These are phyloP conservation scores for Fusarium piperis DNA, from an alignment of 2,329 filamentous ascomycete species.

Conservation along the genomic window DNA sequence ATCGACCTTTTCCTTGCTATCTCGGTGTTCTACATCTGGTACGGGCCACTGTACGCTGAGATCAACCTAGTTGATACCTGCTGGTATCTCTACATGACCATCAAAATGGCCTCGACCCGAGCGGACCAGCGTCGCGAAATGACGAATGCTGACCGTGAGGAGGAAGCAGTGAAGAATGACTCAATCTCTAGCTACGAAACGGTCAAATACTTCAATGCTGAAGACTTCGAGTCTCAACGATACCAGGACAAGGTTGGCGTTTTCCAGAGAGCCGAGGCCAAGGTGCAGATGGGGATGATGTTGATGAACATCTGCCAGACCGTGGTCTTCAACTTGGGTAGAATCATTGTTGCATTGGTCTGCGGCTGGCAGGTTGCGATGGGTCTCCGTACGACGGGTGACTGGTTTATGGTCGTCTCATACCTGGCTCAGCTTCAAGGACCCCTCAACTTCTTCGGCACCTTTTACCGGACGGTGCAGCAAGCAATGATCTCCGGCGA, in stretches of 20 bases:
- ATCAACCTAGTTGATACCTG: conserved; percentile 92
- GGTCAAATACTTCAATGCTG: conserved; percentile 90
- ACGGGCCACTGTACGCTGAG: conserved; percentile 80
- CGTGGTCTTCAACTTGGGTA: conserved; percentile 80
- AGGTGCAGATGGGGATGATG: conserved; percentile 79
- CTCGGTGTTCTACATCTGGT: conserved; percentile 72
- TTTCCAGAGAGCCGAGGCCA: conserved; percentile 79
- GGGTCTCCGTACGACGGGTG: conserved; percentile 71
- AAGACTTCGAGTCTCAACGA: conserved; percentile 79
- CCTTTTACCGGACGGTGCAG: conserved; percentile 95
- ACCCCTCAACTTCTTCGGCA: conserved; percentile 88
- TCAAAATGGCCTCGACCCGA: conserved; percentile 93
- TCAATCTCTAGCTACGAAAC: conserved; percentile 99
- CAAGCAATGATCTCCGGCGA: conserved; percentile 98
- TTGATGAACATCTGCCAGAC: conserved; percentile 85
- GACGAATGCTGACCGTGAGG: conserved; percentile 93
- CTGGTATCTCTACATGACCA: conserved; percentile 95
- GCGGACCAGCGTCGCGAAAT: conserved; percentile 91
- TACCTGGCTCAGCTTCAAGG: conserved; percentile 84
- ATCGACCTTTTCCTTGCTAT: conserved; percentile 89
- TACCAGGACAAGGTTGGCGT: conserved; percentile 76
- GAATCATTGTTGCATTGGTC: conserved; percentile 76
- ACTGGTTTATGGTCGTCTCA: conserved; percentile 78
- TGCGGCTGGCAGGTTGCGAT: conserved; percentile 80
- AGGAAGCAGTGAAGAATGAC: conserved; percentile 98